Conservation (phyloP, 441 rosid genomes). For the Euphorbia schlechtendalii region DNA sequence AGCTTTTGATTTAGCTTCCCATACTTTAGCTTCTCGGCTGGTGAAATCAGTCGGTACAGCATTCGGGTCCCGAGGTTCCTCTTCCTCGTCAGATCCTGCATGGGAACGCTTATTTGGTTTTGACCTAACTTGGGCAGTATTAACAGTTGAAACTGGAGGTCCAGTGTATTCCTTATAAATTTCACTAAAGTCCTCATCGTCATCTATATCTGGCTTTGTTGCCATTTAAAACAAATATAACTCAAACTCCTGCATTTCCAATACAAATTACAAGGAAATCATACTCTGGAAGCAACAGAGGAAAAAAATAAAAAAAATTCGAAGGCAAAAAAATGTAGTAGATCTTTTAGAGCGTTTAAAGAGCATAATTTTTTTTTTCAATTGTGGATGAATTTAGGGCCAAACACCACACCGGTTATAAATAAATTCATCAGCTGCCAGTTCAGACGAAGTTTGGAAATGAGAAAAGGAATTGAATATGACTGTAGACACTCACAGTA, state of each 20-base stretch:
- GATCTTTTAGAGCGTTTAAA: background rate
- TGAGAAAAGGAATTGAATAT: background rate
- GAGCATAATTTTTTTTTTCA: background rate
- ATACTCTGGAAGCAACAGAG: background rate
- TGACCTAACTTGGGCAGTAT: conserved; percentile 37
- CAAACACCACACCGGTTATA: background rate
- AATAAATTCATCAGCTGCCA: background rate
- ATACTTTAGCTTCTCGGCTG: conserved; percentile 93
- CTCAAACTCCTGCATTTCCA: conserved; percentile 24
- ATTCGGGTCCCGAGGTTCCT: conserved; percentile 70
- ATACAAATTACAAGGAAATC: conserved; percentile 9
- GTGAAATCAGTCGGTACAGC: conserved; percentile 98
- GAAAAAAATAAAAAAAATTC: background rate
- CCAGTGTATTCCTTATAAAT: conserved; percentile 95
- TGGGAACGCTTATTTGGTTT: conserved; percentile 48
- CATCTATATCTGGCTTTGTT: conserved; percentile 62
- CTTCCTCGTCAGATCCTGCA: conserved; percentile 66
- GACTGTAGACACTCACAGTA: background rate
- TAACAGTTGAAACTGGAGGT: conserved; percentile 39
- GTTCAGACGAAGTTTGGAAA: background rate
- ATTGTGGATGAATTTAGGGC: background rate
- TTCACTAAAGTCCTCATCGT: conserved; percentile 87
- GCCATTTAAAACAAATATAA: conserved; percentile 41
- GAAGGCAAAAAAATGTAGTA: background rate
- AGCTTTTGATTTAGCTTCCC: conserved; percentile 99